A percentile compares a stretch with the other conserved stretches of the same genome.
phyloP scores from a whole-genome alignment of 176 grass and related monocot genomes.

The Rhynchospora pubera region DNA sequence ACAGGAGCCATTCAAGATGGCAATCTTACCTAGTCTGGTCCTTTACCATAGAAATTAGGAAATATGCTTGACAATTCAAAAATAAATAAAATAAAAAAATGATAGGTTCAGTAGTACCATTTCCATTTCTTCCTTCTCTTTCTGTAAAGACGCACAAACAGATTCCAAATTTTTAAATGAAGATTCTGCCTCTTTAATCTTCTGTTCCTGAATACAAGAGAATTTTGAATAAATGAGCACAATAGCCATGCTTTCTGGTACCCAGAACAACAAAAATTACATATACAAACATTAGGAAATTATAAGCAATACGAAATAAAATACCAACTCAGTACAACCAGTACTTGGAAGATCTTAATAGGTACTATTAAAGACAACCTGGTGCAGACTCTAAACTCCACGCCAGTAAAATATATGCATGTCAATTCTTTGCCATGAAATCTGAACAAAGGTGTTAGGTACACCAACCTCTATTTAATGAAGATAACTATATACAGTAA shows the following conservation, averaged over 20 bases:
- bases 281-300: background rate
- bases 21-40: background rate
- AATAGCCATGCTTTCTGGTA: background rate
- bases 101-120: slow-evolving; percentile 37
- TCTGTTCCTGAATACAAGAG: slow-evolving; percentile 37
- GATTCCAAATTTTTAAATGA: slow-evolving; percentile 33
- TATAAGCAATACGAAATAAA: background rate
- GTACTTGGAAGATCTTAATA: background rate
- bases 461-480: background rate
- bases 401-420: background rate
- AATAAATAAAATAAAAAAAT: background rate
- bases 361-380: background rate
- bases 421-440: background rate
- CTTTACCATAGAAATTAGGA: background rate
- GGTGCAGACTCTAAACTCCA: background rate
- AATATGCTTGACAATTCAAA: background rate
- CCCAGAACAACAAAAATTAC: background rate
- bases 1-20: background rate
- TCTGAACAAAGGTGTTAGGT: background rate
- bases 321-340: background rate
- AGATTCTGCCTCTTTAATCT: slow-evolving; percentile 45
- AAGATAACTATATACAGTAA: slow-evolving; percentile 14
- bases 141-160: slow-evolving; percentile 47
- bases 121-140: slow-evolving; percentile 83
- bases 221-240: background rate